Percentiles rank a stretch among this genome's conserved stretches.
Evolutionary conservation across 1,284 basidiomycete species (phyloP).

Genomic region (Trametes polyzona): DNA sequence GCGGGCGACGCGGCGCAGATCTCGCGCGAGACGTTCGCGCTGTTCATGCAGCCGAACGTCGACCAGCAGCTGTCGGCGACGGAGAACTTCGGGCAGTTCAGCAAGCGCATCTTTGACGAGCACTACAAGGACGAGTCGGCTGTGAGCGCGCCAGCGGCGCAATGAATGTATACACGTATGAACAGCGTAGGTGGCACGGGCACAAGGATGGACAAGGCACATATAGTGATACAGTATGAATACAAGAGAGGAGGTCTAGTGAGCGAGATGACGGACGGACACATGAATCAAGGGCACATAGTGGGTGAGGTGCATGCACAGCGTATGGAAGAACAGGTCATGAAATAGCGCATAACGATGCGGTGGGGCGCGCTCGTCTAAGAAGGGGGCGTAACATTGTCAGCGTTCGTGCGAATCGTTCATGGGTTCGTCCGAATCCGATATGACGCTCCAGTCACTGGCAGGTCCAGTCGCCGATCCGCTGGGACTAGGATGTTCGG

Average conservation of each 20-base stretch:
- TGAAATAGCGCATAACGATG: conserved; percentile 20
- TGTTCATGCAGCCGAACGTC: conserved; percentile 93
- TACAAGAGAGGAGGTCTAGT: conserved; percentile 14
- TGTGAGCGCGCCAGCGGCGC: conserved; percentile 23
- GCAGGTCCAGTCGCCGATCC: conserved; percentile 54
- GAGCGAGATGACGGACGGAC: not conserved
- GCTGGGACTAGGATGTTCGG: conserved; percentile 52
- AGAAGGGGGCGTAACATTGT: not conserved
- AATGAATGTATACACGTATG: conserved; percentile 28
- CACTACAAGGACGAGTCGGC: conserved; percentile 62
- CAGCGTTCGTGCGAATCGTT: conserved; percentile 12
- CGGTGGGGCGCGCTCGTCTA: conserved; percentile 9
- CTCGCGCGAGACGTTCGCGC: conserved; percentile 85
- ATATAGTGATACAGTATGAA: conserved; percentile 14
- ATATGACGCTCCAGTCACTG: conserved; percentile 85
- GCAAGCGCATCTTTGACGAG: conserved; percentile 77
- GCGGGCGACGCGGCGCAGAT: conserved; percentile 49
- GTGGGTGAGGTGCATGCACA: not conserved
- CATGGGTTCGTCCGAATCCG: conserved; percentile 61
- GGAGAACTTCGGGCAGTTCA: conserved; percentile 89
- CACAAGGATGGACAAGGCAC: too few relatives aligned
- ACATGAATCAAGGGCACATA: not conserved
- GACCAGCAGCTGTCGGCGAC: conserved; percentile 68
- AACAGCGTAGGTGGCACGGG: conserved; percentile 1
- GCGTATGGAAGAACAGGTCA: not conserved